Base-by-base conservation (phyloP, 2,329 filamentous ascomycete genomes). In the Pseudovirgaria hyperparasitica region DNA sequence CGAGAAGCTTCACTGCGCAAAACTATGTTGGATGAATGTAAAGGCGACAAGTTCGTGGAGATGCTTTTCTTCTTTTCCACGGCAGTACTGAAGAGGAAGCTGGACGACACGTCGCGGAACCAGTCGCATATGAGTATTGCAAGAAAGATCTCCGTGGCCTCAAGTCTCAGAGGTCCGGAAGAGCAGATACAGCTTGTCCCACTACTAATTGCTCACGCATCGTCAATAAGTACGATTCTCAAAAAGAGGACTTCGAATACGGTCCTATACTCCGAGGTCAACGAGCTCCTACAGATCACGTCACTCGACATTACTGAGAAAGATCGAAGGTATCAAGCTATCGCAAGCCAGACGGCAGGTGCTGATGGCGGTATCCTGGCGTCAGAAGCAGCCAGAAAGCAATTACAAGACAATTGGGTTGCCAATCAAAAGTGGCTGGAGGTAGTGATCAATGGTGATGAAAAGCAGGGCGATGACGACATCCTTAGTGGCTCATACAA, bases 11-110 rank as follows among this genome's bases (percentile, higher is more conserved):
- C 92, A 1, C 58, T 96, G 17, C 73, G 90, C 27, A 94, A 93
- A 60, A 92, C 84, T 0, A 93, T 94, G 82, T 63, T 98, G 27
- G 90, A 98, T 48, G 87, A 98, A 42, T 98, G 90, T 57, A 86
- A 80, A 39, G 87, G 87, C 5, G 85, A 93, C 29, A 76, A 82
- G 36, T 71, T 96, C 29, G 85, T 86, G 48, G 90, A 98, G 46
- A 60, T 93, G 2, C 64, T 96, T 16, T 73, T 82, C 3, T 65
- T 73, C 1, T 92, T 98, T 43, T 94, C 87, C 2, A 81, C 80
- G 9, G 70, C 74, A 0, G 85, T 93, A 1, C 52, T 96, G 35
- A 80, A 80, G 45, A 84, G 77, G 44, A 54, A 70, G 1, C 55
- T 80, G 1, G 58, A 64, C 0, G 59, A 22, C 47, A 59, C 60